These are phyloP conservation scores for Sporothrix protearum DNA, from an alignment of 2,329 filamentous ascomycete genomes.

Conservation along the genomic window DNA sequence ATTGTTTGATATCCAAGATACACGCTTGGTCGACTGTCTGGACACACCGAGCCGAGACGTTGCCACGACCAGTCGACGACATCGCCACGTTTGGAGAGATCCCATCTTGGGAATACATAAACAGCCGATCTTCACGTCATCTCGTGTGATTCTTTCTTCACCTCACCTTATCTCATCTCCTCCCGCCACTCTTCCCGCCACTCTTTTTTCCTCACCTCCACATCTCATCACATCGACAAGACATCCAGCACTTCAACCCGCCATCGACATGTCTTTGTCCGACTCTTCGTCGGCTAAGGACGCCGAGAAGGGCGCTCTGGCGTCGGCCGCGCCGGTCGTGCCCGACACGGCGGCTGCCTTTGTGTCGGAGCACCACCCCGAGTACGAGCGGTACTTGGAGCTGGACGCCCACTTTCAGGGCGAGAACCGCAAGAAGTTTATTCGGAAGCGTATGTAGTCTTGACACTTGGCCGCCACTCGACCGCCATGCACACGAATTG, in stretches of 20 bases:
- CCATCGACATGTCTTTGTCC: conserved; percentile 10
- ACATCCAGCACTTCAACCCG: background rate
- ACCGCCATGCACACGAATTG: no score
- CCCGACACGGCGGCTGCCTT: conserved; percentile 2
- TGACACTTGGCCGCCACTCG: no score
- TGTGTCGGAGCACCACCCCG: conserved; percentile 16
- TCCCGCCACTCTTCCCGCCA: background rate
- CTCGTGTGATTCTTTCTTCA: background rate
- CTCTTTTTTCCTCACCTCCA: background rate
- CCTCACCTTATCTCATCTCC: background rate
- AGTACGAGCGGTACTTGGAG: conserved; percentile 17
- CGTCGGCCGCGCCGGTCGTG: background rate
- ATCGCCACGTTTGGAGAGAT: background rate
- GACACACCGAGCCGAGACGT: conserved; percentile 1
- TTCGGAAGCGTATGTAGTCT: background rate
- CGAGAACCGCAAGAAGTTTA: conserved; percentile 12
- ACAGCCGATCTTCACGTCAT: background rate
- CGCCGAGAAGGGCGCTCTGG: conserved; percentile 7
- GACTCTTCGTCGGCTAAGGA: conserved; percentile 18
- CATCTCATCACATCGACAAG: background rate
- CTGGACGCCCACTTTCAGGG: conserved; percentile 11
- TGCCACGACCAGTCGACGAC: background rate
- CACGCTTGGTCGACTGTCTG: background rate
- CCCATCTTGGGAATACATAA: conserved; percentile 1
- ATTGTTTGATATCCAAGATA: background rate